phyloP scores from a whole-genome alignment of 495 filamentous ascomycete species.

The Friedmanniomyces simplex region DNA sequence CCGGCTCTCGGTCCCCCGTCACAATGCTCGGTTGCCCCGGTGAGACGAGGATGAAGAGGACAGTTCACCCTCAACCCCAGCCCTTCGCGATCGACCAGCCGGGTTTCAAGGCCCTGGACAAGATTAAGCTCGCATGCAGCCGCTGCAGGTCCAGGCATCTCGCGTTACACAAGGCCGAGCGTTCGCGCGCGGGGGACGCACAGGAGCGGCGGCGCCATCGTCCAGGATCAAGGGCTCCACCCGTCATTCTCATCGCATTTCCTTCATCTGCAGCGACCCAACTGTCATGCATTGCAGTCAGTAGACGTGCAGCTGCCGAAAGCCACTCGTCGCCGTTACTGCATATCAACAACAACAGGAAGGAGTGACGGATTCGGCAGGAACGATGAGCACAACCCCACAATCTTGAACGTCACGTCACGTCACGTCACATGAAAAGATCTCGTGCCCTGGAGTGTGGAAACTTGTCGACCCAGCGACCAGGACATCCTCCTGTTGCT shows the following conservation, averaged over 20 bases:
- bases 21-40: too few species aligned
- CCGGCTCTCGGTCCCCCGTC: too few species aligned
- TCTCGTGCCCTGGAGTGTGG: neutral
- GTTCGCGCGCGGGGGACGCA: neutral
- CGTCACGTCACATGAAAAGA: too few species aligned
- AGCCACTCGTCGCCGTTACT: neutral
- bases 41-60: too few species aligned
- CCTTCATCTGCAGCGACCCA: neutral
- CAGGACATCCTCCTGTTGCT: neutral
- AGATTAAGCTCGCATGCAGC: neutral
- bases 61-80: too few species aligned
- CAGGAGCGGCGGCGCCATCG: neutral
- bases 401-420: too few species aligned
- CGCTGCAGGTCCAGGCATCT: neutral
- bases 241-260: slow-evolving; percentile 1
- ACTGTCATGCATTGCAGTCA: slow-evolving; percentile 1
- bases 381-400: neutral
- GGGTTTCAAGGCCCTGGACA: neutral
- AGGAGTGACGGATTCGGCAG: neutral
- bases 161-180: neutral
- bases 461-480: neutral
- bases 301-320: neutral
- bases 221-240: neutral
- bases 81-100: neutral
- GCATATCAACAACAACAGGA: neutral